These are phyloP conservation scores for Chalaropsis thielavioides DNA, from an alignment of 2,329 filamentous ascomycete genomes.

Conservation along the genomic window DNA sequence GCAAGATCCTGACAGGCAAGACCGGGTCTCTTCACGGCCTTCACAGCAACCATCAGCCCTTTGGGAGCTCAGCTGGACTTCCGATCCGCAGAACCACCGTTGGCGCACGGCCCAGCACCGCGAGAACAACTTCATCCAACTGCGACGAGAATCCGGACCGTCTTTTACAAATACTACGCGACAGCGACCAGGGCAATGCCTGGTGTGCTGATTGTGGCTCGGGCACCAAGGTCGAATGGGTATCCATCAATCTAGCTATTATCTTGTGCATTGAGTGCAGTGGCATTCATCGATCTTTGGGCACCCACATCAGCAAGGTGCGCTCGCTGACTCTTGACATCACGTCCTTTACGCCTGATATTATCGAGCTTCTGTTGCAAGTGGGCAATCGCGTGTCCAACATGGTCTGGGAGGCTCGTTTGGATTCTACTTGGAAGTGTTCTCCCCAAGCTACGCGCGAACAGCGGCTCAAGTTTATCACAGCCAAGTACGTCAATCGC, in stretches of 20 bases:
- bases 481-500: conserved; percentile 78
- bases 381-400: conserved; percentile 93
- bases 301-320: conserved; percentile 95
- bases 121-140: conserved; percentile 52
- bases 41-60: conserved; percentile 34
- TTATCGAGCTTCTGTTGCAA: conserved; percentile 80
- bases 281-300: conserved; percentile 88
- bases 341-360: conserved; percentile 90
- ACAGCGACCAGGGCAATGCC: conserved; percentile 81
- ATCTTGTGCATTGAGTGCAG: conserved; percentile 96
- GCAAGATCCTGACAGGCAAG: conserved; percentile 85
- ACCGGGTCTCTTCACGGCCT: conserved; percentile 54
- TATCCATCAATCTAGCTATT: conserved; percentile 93
- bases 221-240: conserved; percentile 90
- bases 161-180: conserved; percentile 71
- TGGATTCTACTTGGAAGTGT: conserved; percentile 63
- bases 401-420: conserved; percentile 83
- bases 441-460: conserved; percentile 66
- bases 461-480: conserved; percentile 88
- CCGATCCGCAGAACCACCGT: conserved; percentile 81
- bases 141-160: conserved; percentile 75
- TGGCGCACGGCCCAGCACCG: conserved; percentile 64
- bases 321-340: conserved; percentile 91
- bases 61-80: conserved; percentile 34
- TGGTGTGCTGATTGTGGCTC: conserved; percentile 93